A percentile compares a stretch with the other conserved stretches of the same genome.
phyloP scores from a whole-genome alignment of 2,329 filamentous ascomycete genomes.

The Ceratocystis albifundus region DNA sequence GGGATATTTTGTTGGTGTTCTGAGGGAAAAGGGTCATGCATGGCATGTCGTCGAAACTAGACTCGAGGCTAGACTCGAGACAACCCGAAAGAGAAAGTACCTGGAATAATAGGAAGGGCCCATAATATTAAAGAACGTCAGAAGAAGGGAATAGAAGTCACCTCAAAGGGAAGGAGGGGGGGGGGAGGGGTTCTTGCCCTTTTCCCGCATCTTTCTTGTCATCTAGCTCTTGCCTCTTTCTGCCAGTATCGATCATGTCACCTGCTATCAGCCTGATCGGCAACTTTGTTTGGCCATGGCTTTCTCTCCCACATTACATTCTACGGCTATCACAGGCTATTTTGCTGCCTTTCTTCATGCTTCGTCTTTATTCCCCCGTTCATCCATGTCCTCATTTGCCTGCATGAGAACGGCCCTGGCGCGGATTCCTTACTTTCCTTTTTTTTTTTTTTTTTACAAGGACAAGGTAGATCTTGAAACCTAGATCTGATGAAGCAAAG shows the following conservation, averaged over 20 bases:
- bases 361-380: not conserved
- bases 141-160: not conserved
- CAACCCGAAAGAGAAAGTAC: not conserved
- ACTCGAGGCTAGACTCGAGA: not conserved
- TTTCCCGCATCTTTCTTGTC: not conserved
- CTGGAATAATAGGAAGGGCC: not conserved
- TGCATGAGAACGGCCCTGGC: conserved; percentile 7
- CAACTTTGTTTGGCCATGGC: too few relatives aligned
- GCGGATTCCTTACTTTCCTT: conserved; percentile 10
- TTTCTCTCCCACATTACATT: not conserved
- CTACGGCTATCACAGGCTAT: not conserved
- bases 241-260: too few relatives aligned
- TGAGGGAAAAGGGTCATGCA: not conserved
- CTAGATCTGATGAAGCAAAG: not conserved
- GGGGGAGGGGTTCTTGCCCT: not conserved
- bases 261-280: too few relatives aligned
- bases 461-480: not conserved
- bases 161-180: too few relatives aligned
- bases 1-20: not conserved
- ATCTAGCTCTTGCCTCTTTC: not conserved
- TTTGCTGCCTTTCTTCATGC: not conserved
- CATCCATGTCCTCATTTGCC: not conserved
- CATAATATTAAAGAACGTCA: not conserved
- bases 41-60: not conserved
- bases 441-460: not conserved